A percentile compares a stretch with the other conserved stretches of the same genome.
phyloP scores from a whole-genome alignment of 768 basidiomycete genomes.

The Pisolithus microcarpus region DNA sequence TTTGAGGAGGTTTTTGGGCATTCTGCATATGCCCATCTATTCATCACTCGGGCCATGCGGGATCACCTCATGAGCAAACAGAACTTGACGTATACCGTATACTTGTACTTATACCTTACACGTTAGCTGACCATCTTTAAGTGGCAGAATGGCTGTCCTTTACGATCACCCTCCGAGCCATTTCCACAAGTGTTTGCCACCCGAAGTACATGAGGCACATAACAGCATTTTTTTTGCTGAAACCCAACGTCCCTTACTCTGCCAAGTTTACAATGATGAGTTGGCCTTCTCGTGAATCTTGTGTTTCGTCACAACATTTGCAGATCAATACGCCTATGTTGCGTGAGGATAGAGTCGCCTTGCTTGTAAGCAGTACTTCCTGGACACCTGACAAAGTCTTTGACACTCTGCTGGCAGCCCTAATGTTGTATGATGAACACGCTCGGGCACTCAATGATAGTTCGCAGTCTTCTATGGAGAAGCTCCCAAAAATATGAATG shows the following conservation, averaged over 20 bases:
- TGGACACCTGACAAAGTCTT: slow-evolving; percentile 99
- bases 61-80: slow-evolving; percentile 64
- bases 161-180: slow-evolving; percentile 86
- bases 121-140: slow-evolving; percentile 23
- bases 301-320: slow-evolving; percentile 19
- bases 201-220: slow-evolving; percentile 69
- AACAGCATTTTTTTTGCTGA: slow-evolving; percentile 42
- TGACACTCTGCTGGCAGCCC: slow-evolving; percentile 67
- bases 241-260: slow-evolving; percentile 45
- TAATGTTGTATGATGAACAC: slow-evolving; percentile 60
- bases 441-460: slow-evolving; percentile 31
- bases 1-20: too few species aligned
- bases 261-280: slow-evolving; percentile 51
- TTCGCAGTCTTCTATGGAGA: too few species aligned
- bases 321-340: slow-evolving; percentile 35
- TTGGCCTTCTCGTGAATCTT: slow-evolving; percentile 15
- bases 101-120: background rate
- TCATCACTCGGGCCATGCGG: slow-evolving; percentile 90
- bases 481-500: too few species aligned
- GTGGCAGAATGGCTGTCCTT: slow-evolving; percentile 72
- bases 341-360: slow-evolving; percentile 70
- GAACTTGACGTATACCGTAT: slow-evolving; percentile 53
- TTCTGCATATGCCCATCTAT: slow-evolving; percentile 81
- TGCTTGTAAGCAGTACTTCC: slow-evolving; percentile 87
- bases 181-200: slow-evolving; percentile 65